Base-by-base conservation (phyloP, 768 basidiomycete genomes). In the Naematelia aurantialba region DNA sequence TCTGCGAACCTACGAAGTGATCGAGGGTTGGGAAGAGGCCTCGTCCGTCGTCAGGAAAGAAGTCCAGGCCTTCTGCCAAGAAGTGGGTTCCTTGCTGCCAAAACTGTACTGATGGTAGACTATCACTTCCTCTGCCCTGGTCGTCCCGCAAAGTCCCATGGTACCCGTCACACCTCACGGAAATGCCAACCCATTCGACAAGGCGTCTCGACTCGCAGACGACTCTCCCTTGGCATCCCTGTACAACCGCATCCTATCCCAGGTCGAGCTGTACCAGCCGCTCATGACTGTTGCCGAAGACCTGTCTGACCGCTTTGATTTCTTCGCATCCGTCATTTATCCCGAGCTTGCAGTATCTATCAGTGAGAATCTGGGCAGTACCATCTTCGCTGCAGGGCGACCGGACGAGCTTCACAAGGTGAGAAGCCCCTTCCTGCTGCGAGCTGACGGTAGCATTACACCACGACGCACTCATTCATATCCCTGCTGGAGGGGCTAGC, bases 321-420 rank as follows among this genome's bases (percentile, higher is more conserved):
- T 98, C 53, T 83, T 97, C 80, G 84, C 87, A 0, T 87, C 89
- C 67, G 88, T 94, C 8, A 80, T 98, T 3, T 94, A 91, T 89
- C 86, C 86, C 10, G 91, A 93, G 77, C 77, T 94, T 19, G 88
- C 85, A 1, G 80, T 81, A 44, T 83, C 89, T 0, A 84, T 99
- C 49, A 86, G 89, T 81, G 85, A 87, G 60, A 90, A 94, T 71
- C 79, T 98, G 45, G 93, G 94, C 0, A 78, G 78, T 21, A 78
- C 85, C 5, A 83, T 98, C 1, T 99, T 98, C 75, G 85, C 93
- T n/a, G 88, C 87, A 1, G 96, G 96, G 13, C 83, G 87, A 55
- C 91, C 96, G 11, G 85, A 87, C 52, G 89, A 93, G 55, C 90
- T 98, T 75, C 84, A 89, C 53, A 87, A 86, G 81, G 93, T 92